Percentiles rank a stretch among this genome's conserved stretches.
Conservation (phyloP, 257 asterid species). For the Euphrasia confusa region DNA sequence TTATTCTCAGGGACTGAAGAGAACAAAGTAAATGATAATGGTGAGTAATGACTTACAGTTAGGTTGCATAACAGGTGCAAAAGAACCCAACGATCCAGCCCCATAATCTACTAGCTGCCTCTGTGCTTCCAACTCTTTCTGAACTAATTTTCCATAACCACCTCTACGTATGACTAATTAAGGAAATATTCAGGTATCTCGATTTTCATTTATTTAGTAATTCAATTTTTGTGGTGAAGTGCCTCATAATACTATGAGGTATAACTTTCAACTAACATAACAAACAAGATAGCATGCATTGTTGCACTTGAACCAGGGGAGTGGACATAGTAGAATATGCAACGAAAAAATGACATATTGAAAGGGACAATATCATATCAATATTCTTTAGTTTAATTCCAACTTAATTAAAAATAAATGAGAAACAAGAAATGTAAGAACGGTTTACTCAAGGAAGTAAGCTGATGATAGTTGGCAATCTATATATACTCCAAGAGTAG, state of each 20-base stretch:
- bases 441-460: too few species aligned
- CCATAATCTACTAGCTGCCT: constrained; percentile 94
- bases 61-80: constrained; percentile 58
- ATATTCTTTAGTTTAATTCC: background rate
- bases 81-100: constrained; percentile 69
- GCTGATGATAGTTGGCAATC: too few species aligned
- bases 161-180: constrained; percentile 79
- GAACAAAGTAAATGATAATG: constrained; percentile 12
- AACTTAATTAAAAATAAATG: background rate
- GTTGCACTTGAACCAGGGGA: background rate
- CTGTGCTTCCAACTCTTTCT: constrained; percentile 91
- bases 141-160: constrained; percentile 95
- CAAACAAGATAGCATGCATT: background rate
- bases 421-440: too few species aligned
- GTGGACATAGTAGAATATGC: background rate
- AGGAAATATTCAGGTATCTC: constrained; percentile 32
- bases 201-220: background rate
- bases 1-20: background rate
- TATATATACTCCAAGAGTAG: background rate
- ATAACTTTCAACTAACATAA: constrained; percentile 11
- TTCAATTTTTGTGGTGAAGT: too few species aligned
- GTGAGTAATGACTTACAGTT: constrained; percentile 50
- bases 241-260: background rate
- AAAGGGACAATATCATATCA: background rate
- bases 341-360: background rate